Conservation (phyloP, 2,329 filamentous ascomycete species). For the Colletotrichum spaethianum region DNA sequence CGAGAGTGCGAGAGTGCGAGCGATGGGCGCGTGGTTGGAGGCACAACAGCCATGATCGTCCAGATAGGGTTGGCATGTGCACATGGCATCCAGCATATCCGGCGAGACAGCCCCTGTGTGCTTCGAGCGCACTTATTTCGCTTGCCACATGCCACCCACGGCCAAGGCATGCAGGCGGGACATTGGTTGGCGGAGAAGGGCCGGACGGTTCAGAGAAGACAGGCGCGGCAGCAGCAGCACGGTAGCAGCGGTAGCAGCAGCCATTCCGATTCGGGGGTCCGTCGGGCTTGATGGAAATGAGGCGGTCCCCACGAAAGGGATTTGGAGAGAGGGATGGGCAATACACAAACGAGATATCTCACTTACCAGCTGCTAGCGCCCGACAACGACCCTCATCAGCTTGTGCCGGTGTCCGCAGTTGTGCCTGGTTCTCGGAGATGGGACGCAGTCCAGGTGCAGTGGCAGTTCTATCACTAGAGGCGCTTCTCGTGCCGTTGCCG, state of each 20-base stretch:
- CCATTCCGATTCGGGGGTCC: conserved; percentile 1
- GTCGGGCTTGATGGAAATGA: conserved; percentile 17
- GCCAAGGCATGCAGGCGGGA: background rate
- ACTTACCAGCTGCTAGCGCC: conserved; percentile 3
- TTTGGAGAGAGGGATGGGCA: background rate
- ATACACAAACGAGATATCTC: background rate
- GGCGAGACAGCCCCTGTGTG: conserved; percentile 2
- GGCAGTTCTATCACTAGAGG: conserved; percentile 10
- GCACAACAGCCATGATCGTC: conserved; percentile 2
- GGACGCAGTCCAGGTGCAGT: conserved; percentile 13
- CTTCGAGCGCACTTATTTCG: conserved; percentile 21
- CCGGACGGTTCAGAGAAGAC: background rate
- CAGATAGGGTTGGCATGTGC: conserved; percentile 27
- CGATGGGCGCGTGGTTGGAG: conserved; percentile 3
- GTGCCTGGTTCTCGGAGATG: conserved; percentile 9
- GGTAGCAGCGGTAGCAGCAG: background rate
- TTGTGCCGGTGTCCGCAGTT: background rate
- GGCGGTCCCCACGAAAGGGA: conserved; percentile 8
- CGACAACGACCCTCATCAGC: background rate
- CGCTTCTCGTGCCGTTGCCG: conserved; percentile 15
- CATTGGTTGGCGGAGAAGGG: conserved; percentile 2
- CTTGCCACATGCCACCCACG: conserved; percentile 13
- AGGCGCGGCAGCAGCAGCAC: background rate
- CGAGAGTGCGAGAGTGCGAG: background rate
- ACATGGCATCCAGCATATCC: conserved; percentile 21